Conservation (phyloP, 2,329 filamentous ascomycete species). For the Penicillium brasilianum region DNA sequence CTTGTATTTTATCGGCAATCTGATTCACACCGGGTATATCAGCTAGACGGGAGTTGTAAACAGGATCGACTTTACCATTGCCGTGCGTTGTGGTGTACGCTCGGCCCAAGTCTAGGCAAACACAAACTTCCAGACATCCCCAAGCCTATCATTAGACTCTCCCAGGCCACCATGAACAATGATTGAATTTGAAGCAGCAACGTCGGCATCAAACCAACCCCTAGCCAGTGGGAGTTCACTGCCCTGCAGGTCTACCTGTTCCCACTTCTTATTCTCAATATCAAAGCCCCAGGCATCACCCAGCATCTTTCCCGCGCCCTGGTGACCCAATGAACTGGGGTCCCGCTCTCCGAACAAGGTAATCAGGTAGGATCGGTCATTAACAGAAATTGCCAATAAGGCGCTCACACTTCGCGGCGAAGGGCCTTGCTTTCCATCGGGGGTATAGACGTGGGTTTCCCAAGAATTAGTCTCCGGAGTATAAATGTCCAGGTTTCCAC, state of each 20-base stretch:
- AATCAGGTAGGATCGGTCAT: conserved; percentile 47
- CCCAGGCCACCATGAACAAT: conserved; percentile 58
- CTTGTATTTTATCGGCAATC: no score
- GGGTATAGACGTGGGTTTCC: conserved; percentile 35
- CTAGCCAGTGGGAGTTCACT: conserved; percentile 46
- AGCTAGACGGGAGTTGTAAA: no score
- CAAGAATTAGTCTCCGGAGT: conserved; percentile 47
- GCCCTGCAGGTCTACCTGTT: conserved; percentile 32
- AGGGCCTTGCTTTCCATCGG: conserved; percentile 55
- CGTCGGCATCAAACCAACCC: conserved; percentile 62
- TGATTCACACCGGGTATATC: no score
- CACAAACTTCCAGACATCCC: conserved; percentile 52
- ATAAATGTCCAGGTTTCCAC: conserved; percentile 72
- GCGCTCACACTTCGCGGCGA: conserved; percentile 56
- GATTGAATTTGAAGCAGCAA: conserved; percentile 41
- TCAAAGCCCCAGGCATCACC: conserved; percentile 58
- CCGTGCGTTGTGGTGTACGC: no score
- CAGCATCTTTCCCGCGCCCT: conserved; percentile 62
- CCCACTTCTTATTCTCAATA: conserved; percentile 42
- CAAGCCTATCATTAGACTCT: conserved; percentile 57
- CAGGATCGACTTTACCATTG: no score
- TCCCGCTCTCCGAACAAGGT: conserved; percentile 61
- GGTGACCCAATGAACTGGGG: conserved; percentile 59
- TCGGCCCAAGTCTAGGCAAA: background rate
- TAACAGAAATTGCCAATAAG: conserved; percentile 50